Evolutionary conservation across 1,139 yeast species (phyloP).

Genomic region (Saccharomycopsis hybrid): DNA sequence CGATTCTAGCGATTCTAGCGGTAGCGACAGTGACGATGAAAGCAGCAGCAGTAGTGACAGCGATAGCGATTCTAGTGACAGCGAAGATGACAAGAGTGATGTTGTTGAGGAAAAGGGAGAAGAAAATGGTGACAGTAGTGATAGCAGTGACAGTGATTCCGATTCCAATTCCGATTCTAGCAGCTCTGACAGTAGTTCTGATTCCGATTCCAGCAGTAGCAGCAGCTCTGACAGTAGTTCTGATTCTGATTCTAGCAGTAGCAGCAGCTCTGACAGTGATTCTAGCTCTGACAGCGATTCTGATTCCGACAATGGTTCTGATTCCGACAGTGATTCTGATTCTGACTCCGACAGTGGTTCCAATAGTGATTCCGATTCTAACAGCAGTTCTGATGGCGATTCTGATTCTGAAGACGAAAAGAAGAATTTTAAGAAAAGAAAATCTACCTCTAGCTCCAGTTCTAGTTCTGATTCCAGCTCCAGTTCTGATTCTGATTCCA

Average conservation of each 20-base stretch:
- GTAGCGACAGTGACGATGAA: constrained; percentile 4
- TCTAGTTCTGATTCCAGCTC: constrained; percentile 24
- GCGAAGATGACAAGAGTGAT: not conserved
- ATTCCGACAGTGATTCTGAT: constrained; percentile 23
- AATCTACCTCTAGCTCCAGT: constrained; percentile 22
- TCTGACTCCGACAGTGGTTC: constrained; percentile 24
- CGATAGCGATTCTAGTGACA: constrained; percentile 16
- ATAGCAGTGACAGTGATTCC: too few species aligned
- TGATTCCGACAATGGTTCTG: constrained; percentile 29
- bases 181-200: constrained; percentile 26
- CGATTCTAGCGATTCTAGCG: constrained; percentile 21
- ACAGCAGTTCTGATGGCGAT: constrained; percentile 21
- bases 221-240: constrained; percentile 25
- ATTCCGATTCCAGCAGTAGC: constrained; percentile 27
- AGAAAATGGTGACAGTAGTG: constrained; percentile 6
- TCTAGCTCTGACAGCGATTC: constrained; percentile 28
- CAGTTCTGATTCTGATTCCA: constrained; percentile 16
- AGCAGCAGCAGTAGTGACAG: constrained; percentile 19
- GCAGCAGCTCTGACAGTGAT: constrained; percentile 23
- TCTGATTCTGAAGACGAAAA: constrained; percentile 21
- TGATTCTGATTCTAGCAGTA: constrained; percentile 22
- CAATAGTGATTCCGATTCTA: constrained; percentile 11
- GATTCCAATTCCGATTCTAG: too few species aligned
- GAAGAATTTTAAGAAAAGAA: constrained; percentile 10
- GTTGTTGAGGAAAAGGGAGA: not conserved